Conservation (phyloP, 129 eudicot genomes). For the Heracleum sosnowskyi region DNA sequence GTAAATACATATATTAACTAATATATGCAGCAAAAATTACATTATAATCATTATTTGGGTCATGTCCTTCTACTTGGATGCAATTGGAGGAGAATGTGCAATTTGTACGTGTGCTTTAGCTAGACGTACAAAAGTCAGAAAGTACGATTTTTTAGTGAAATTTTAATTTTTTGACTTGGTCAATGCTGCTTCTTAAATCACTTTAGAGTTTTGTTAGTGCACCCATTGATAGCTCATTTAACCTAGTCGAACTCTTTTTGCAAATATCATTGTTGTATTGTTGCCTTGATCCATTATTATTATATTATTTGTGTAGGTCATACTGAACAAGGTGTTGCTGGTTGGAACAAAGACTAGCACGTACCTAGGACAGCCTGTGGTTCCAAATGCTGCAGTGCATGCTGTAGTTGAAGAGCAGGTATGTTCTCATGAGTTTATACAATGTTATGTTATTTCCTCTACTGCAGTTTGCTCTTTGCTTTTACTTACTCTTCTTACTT, state of each 20-base stretch:
- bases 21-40: neutral
- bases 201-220: neutral
- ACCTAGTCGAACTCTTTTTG: neutral
- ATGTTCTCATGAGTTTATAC: neutral
- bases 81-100: neutral
- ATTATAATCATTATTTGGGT: neutral
- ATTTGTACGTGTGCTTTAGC: neutral
- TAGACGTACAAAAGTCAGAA: neutral
- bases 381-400: slow-evolving; percentile 88
- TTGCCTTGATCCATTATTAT: neutral
- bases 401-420: slow-evolving; percentile 98
- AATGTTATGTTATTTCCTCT: neutral
- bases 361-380: slow-evolving; percentile 74
- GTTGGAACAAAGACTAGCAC: slow-evolving; percentile 80
- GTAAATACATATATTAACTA: neutral
- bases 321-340: slow-evolving; percentile 80
- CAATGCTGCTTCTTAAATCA: neutral
- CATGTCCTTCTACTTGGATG: neutral
- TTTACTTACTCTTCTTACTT: neutral
- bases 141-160: neutral
- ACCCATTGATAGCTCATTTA: neutral
- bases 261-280: neutral
- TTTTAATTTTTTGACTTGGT: neutral
- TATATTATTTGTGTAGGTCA: slow-evolving; percentile 39
- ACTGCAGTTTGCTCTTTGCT: slow-evolving; percentile 10